Evolutionary conservation across 2,329 filamentous ascomycete species (phyloP), one percentile per base, ranked within the genome.

Genomic region (Chalara sp.): DNA sequence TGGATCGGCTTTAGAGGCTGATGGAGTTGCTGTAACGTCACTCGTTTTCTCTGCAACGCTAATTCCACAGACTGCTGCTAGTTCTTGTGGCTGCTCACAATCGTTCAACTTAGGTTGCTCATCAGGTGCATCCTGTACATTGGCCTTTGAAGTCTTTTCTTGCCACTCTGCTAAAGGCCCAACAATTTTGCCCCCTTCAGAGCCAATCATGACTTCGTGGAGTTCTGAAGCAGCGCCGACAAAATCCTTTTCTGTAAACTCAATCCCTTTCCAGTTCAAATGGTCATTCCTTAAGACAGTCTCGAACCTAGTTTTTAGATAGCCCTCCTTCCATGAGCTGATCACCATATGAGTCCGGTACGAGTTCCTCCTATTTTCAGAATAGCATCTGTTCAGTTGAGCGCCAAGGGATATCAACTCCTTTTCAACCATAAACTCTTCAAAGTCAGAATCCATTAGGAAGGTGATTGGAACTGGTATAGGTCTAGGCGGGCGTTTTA

Each of bases 381-480:
- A 89, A 69, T 99, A 99, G 52, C 80, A 86, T 51, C 93, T 76
- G 6, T 89, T 95, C 55, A 99, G 76, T 68, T 99, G 93, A 51
- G 83, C 81, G 1, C 81, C 81, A 10, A 99, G 76, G 5, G 89
- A 96, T 50, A 91, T 83, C 32, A 87, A 75, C 70, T 99, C 93
- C 59, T 87, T 86, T 37, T 92, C 87, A 47, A 76, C 77, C 93
- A 99, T 99, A 63, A 91, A 79, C 41, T 87, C 75, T 67, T 99
- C 91, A 66, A 95, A 99, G 58, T 87, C 83, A 70, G 92, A 97
- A 71, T 99, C 93, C 56, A 99, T 73, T 53, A 99, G 76, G 58
- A 99, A 73, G 0, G 88, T 81, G 28, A 97, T 72, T 1, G 91
- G 90, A 0, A 95, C 77, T 50, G 82, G 79, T 46, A 75, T 71